Percentiles rank a stretch among this genome's conserved stretches.
These are phyloP conservation scores for Eimeria zaria DNA, from an alignment of 169 alveolate genomes.

Conservation along the genomic window DNA sequence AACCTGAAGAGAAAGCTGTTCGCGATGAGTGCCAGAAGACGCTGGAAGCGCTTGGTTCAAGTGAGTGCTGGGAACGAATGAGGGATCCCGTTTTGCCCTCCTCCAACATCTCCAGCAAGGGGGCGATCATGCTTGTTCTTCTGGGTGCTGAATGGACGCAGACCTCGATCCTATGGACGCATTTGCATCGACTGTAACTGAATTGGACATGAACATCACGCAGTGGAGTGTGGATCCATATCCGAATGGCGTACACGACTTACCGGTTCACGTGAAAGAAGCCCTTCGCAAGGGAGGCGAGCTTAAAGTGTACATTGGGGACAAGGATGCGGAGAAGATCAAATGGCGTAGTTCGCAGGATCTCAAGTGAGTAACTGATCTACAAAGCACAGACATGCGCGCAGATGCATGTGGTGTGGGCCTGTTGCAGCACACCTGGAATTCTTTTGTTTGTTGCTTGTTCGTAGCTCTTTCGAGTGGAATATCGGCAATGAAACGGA, in stretches of 20 bases:
- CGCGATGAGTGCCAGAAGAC: conserved; percentile 81
- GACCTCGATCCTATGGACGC: conserved; percentile 86
- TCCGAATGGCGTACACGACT: conserved; percentile 96
- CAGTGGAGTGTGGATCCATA: conserved; percentile 97
- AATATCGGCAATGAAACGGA: conserved; percentile 92
- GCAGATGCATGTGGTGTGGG: not conserved
- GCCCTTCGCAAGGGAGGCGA: conserved; percentile 93
- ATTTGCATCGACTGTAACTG: conserved; percentile 79
- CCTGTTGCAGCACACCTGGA: not conserved
- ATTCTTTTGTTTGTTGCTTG: not conserved
- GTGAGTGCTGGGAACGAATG: conserved; percentile 21
- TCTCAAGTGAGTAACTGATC: conserved; percentile 73
- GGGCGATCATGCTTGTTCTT: not conserved
- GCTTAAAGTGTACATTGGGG: conserved; percentile 83
- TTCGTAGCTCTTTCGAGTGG: conserved; percentile 93
- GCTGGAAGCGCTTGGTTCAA: conserved; percentile 70
- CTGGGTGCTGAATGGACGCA: not conserved
- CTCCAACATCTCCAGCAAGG: not conserved
- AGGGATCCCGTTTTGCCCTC: not conserved
- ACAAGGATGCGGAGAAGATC: conserved; percentile 82
- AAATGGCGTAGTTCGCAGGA: conserved; percentile 86
- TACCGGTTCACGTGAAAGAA: conserved; percentile 93
- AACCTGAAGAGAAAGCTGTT: conserved; percentile 84
- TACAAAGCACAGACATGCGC: not conserved
- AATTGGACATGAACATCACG: conserved; percentile 90